These are phyloP conservation scores for Phaffia australis DNA, from an alignment of 768 basidiomycete genomes.

Conservation along the genomic window DNA sequence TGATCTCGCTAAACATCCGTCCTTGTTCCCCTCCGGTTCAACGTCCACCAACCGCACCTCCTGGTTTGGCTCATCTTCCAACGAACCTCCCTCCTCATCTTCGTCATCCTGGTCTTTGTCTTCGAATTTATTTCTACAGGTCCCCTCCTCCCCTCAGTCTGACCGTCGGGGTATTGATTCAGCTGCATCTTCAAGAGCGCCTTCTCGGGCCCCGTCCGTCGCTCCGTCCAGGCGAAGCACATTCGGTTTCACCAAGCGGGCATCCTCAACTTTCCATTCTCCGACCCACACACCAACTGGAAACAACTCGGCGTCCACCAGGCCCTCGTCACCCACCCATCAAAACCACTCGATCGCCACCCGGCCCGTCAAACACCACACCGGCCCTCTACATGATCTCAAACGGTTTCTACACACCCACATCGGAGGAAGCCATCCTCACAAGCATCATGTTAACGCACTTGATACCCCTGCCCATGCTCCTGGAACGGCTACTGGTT, in stretches of 20 bases:
- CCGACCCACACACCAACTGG: background rate
- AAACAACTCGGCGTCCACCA: background rate
- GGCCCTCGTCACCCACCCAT: constrained; percentile 24
- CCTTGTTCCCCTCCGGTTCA: background rate
- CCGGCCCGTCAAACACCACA: constrained; percentile 40
- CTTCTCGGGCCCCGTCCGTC: background rate
- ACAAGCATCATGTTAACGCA: constrained; percentile 27
- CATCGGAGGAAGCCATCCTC: constrained; percentile 44
- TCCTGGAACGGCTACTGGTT: constrained; percentile 9
- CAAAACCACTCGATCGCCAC: constrained; percentile 33
- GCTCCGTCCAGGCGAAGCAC: constrained; percentile 11
- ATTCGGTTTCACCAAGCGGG: constrained; percentile 20
- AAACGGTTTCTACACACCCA: constrained; percentile 92
- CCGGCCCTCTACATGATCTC: constrained; percentile 77
- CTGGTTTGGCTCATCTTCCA: background rate
- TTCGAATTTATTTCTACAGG: background rate
- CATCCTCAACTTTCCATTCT: constrained; percentile 1
- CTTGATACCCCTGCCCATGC: background rate
- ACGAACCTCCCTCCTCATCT: background rate
- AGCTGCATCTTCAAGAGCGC: background rate
- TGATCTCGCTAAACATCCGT: background rate
- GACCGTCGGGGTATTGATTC: background rate
- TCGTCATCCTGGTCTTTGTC: background rate
- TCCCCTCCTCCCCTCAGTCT: background rate
- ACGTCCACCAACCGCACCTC: too few relatives aligned